These are phyloP conservation scores for Colletotrichum magnum DNA, from an alignment of 2,329 filamentous ascomycete genomes.

Conservation along the genomic window DNA sequence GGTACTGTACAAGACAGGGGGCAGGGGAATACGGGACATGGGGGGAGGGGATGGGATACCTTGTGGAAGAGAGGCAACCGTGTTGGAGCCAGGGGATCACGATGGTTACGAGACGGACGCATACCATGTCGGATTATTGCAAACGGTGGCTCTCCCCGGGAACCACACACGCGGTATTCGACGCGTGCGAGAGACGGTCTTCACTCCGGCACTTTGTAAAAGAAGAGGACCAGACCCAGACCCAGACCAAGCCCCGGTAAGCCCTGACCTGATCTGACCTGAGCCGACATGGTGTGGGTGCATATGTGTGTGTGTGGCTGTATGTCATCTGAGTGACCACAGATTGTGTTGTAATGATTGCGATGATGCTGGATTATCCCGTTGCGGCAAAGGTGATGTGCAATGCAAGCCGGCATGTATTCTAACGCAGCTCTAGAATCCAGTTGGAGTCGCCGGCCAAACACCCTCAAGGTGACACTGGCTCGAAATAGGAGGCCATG, in stretches of 20 bases:
- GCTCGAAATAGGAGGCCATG: slow-evolving; percentile 16
- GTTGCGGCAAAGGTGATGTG: slow-evolving; percentile 11
- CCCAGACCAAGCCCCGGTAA: not conserved
- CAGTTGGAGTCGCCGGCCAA: slow-evolving; percentile 33
- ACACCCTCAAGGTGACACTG: slow-evolving; percentile 16
- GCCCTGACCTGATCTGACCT: not conserved
- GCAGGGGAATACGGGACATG: not conserved
- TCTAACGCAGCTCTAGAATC: slow-evolving; percentile 4
- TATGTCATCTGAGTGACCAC: not conserved
- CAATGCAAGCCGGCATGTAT: slow-evolving; percentile 1
- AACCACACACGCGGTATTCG: slow-evolving; percentile 12
- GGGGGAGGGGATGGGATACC: not conserved
- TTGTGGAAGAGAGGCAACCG: not conserved
- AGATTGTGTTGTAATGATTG: slow-evolving; percentile 2
- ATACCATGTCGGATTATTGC: slow-evolving; percentile 18
- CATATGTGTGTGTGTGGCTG: not conserved
- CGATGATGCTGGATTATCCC: slow-evolving; percentile 2
- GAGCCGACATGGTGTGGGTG: not conserved
- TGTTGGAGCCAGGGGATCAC: slow-evolving; percentile 29
- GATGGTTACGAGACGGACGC: slow-evolving; percentile 23
- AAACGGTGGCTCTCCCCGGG: slow-evolving; percentile 3
- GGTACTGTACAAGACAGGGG: slow-evolving; percentile 7
- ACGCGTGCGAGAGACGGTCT: slow-evolving; percentile 31
- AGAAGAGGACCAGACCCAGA: slow-evolving; percentile 10
- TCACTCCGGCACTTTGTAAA: slow-evolving; percentile 30